Base-by-base conservation (phyloP, 2,329 filamentous ascomycete genomes). In the Aurifilum marmelostoma region DNA sequence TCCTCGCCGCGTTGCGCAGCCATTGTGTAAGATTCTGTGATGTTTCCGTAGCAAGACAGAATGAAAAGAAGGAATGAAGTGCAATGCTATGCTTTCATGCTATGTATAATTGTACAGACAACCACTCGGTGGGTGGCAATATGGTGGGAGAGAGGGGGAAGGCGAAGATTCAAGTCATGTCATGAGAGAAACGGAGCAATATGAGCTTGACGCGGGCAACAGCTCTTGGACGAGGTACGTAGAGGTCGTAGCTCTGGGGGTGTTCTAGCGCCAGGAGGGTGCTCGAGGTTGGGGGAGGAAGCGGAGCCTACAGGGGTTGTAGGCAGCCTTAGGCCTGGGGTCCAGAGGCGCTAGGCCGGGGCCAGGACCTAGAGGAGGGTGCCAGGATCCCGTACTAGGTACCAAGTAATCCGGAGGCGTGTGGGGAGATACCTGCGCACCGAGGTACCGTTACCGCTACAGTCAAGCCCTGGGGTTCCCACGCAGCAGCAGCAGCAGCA, bases 1-100 rank as follows among this genome's bases (percentile, higher is more conserved):
- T 87, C 84, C 76, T 84, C 83, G 72, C 78, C 79, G 74, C 75
- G 75, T 74, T 75, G 75, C 67, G 76, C 73, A 72, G 80, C 79
- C 81, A 83, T 83, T 72, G 71, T 72, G 73, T 73, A 69, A 7
- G 37, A 58, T 27, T 65, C 39, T 47, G 63, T 39, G 64, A 29
- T 43, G 21, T 34, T 54, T 24, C 9, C 24, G 60, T 50, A 9
- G 21, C 65, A 70, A 66, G 72, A 69, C 61, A 60, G 43, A 69
- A 59, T 16, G 64, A 52, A 63, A 68, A 56, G 63, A 66, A 67
- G n/a, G 52, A 27, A 60, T 4, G 43, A 41, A 63, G 41, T 7
- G 62, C 60, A 34, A 65, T 67, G 62, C 67, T 66, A 71, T 71
- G 70, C 70, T 58, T 58, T 65, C 63, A 72, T 72, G 65, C 52